phyloP scores from a whole-genome alignment of 495 filamentous ascomycete species.

The Penicillium canariense region DNA sequence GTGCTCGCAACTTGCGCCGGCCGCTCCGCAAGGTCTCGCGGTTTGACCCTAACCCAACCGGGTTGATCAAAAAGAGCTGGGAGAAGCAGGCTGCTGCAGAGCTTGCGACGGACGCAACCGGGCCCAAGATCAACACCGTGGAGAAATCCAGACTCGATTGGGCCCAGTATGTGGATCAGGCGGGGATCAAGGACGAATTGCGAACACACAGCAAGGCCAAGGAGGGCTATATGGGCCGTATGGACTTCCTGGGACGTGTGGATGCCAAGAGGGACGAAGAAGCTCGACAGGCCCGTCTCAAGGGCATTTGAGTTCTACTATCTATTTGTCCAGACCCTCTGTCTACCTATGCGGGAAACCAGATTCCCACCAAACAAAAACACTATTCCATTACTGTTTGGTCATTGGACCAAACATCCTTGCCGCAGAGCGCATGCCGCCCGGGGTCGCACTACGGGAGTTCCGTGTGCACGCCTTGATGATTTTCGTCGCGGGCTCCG shows the following conservation, averaged over 20 bases:
- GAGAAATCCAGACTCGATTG: conserved; percentile 95
- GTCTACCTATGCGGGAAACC: conserved; percentile 1
- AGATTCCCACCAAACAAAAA: background rate
- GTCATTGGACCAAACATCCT: background rate
- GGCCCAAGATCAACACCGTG: conserved; percentile 89
- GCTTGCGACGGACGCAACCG: conserved; percentile 42
- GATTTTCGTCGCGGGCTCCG: background rate
- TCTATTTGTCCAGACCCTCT: background rate
- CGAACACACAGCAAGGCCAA: conserved; percentile 80
- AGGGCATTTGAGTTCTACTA: conserved; percentile 41
- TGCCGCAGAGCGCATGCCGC: background rate
- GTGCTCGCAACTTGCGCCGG: conserved; percentile 49
- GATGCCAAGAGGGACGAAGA: conserved; percentile 77
- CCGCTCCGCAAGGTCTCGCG: conserved; percentile 70
- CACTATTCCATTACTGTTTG: background rate
- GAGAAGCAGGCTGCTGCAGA: conserved; percentile 36
- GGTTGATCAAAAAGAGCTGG: conserved; percentile 52
- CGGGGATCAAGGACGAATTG: conserved; percentile 89
- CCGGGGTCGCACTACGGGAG: conserved; percentile 1
- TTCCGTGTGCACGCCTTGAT: background rate
- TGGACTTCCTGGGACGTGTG: conserved; percentile 86
- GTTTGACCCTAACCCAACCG: conserved; percentile 70
- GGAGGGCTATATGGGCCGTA: conserved; percentile 73
- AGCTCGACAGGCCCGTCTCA: conserved; percentile 59
- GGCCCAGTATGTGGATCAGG: conserved; percentile 88